phyloP scores from a whole-genome alignment of 1,139 yeast species.

The Yamadazyma sp. region DNA sequence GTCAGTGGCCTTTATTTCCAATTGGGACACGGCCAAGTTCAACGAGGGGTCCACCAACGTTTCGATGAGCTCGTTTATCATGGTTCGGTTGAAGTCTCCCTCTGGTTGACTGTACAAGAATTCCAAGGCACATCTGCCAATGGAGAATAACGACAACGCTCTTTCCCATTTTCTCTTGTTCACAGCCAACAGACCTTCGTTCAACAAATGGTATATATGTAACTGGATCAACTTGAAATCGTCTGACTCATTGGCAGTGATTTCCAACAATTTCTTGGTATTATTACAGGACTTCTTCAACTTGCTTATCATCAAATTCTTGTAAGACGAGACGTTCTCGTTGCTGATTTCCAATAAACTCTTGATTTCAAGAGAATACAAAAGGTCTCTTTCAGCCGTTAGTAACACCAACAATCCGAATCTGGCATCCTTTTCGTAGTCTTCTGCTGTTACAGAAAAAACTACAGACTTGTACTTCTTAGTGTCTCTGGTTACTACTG shows the following conservation, averaged over 20 bases:
- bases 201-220: slow-evolving; percentile 57
- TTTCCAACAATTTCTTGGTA: slow-evolving; percentile 42
- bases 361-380: slow-evolving; percentile 67
- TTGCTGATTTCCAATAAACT: slow-evolving; percentile 54
- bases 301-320: slow-evolving; percentile 61
- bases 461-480: slow-evolving; percentile 48
- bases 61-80: slow-evolving; percentile 58
- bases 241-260: slow-evolving; percentile 36
- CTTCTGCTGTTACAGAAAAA: slow-evolving; percentile 41
- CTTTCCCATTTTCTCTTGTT: slow-evolving; percentile 58
- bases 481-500: slow-evolving; percentile 58
- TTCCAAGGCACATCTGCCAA: slow-evolving; percentile 63
- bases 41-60: slow-evolving; percentile 69
- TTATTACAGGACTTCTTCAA: slow-evolving; percentile 60
- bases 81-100: slow-evolving; percentile 33
- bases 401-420: slow-evolving; percentile 52
- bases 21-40: slow-evolving; percentile 54
- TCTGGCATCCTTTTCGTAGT: slow-evolving; percentile 45
- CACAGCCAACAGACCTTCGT: slow-evolving; percentile 59
- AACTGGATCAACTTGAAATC: slow-evolving; percentile 49
- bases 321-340: slow-evolving; percentile 41
- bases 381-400: slow-evolving; percentile 66
- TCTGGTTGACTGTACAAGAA: slow-evolving; percentile 33
- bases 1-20: slow-evolving; percentile 30
- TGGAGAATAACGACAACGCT: slow-evolving; percentile 54